Percentiles rank a stretch among this genome's conserved stretches.
phyloP scores from a whole-genome alignment of 257 asterid genomes.

The Solanum peruvianum region DNA sequence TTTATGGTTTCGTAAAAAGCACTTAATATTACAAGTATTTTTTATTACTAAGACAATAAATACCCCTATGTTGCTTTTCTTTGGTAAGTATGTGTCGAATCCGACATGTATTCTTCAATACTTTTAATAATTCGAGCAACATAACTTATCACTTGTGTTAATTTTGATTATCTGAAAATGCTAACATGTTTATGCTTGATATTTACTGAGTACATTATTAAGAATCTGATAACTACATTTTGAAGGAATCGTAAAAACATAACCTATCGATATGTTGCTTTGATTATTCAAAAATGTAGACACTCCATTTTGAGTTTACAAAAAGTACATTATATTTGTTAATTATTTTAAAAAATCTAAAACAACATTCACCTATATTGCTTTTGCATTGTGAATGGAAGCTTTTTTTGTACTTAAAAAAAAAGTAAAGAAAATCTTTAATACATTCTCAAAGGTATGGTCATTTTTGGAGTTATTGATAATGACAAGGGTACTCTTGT shows the following conservation, averaged over 20 bases:
- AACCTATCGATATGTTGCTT: background rate
- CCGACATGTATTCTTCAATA: accelerated
- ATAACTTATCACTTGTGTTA: accelerated
- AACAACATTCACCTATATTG: background rate
- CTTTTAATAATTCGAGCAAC: background rate
- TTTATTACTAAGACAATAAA: constrained; percentile 22
- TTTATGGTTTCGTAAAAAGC: constrained; percentile 16
- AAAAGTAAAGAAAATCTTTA: no score
- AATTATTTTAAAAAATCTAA: background rate
- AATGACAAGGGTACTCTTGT: constrained; percentile 22
- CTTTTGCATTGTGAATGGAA: background rate
- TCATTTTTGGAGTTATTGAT: background rate
- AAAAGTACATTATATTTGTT: background rate
- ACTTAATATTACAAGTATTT: constrained; percentile 10
- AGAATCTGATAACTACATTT: background rate
- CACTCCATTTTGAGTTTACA: accelerated
- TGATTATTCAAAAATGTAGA: background rate
- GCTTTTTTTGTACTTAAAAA: background rate
- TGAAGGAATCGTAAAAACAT: background rate
- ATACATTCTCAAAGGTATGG: constrained; percentile 2
- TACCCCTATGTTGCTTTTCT: background rate
- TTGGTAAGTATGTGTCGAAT: background rate
- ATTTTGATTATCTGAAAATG: background rate
- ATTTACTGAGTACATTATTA: background rate
- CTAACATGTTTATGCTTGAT: background rate